phyloP scores from a whole-genome alignment of 1,284 basidiomycete species.

The Ganoderma lucidum region DNA sequence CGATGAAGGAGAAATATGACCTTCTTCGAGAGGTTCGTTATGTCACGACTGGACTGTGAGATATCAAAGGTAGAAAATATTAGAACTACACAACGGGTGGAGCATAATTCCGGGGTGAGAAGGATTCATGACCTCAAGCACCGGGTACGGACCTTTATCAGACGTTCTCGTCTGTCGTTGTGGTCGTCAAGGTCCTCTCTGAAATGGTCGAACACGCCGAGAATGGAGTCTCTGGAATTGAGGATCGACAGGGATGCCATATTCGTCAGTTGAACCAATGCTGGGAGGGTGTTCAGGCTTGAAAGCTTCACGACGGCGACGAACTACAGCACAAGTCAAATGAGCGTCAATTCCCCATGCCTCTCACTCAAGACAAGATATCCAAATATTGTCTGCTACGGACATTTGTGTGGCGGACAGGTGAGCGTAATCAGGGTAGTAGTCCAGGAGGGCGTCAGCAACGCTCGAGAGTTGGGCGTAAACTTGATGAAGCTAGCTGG shows the following conservation, averaged over 20 bases:
- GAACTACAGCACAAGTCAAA: conserved; percentile 6
- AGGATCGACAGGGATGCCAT: conserved; percentile 26
- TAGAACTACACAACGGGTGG: background rate
- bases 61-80: background rate
- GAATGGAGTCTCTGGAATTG: conserved; percentile 39
- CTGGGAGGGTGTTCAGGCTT: background rate
- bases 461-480: background rate
- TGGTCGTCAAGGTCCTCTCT: conserved; percentile 77
- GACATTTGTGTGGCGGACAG: background rate
- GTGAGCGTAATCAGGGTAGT: background rate
- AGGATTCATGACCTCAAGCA: background rate
- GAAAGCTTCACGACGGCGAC: background rate
- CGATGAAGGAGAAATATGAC: conserved; percentile 95
- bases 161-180: conserved; percentile 79
- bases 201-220: conserved; percentile 62
- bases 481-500: no score
- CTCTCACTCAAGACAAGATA: background rate
- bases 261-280: conserved; percentile 10
- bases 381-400: background rate
- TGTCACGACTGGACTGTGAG: conserved; percentile 79
- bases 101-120: background rate
- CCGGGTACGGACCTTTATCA: conserved; percentile 74
- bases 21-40: conserved; percentile 94
- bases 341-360: background rate
- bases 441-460: background rate